Base-by-base conservation (phyloP, 2,329 filamentous ascomycete species). In the Curvularia sp. region DNA sequence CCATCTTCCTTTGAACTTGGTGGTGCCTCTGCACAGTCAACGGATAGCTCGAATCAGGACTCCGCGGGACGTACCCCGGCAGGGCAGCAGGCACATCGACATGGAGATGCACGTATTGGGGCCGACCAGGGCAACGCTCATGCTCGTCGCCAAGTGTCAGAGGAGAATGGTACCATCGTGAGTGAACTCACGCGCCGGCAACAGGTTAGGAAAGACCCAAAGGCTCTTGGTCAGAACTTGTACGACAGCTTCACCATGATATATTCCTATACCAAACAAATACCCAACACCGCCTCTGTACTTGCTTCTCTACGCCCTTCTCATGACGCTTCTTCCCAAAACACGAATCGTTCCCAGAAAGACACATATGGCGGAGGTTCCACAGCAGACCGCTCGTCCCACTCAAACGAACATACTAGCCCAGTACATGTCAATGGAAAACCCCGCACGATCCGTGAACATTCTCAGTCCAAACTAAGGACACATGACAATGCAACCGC, bases 181-280 rank as follows among this genome's bases (percentile, higher is more conserved):
- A 50, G 57, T 20, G 55, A 66, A 24, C 51, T 76, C 43, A 52
- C 67, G 10, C 49, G 63, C 49, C 68, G 67, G 28, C 73, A 65
- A 24, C 74, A 68, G 72, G 50, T 54, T 13, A 73, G 73, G 48
- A 87, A 84, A 65, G 87, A 89, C 64, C 81, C 81, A 0, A 86
- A 86, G 66, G 88, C 86, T 2, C 86, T 89, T 56, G 84, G 85
- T 2, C 87, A 89, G 64, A 84, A 83, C 58, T 71, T 86, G 1
- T 85, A 84, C 62, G 75, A 78, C 61, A 77, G 72, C 41, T 61
- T 70, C 15, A 62, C 70, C n/a, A 57, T 76, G 55, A 75, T 77
- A 51, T 72, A 68, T 57, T 71, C 69, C 4, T 76, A 71, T 58
- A 75, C 72, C 13, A 74, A 70, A 51, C 68, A 70, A 20, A 66